Base-by-base conservation (phyloP, 1,284 basidiomycete species). In the Microbotryum silenes-acaulis region DNA sequence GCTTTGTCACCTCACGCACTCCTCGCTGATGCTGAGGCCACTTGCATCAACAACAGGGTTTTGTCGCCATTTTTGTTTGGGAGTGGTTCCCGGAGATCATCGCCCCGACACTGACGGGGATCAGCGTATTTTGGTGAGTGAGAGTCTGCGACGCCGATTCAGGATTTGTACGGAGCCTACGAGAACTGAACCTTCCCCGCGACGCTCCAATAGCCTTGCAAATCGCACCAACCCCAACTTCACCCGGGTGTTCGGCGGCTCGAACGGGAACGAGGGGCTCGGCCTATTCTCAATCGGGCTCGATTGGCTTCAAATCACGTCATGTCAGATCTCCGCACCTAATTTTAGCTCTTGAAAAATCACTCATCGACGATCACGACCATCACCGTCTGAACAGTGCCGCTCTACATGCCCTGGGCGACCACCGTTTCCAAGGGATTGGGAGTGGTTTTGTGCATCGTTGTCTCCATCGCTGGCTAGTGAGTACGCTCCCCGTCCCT, bases 231-330 rank as follows among this genome's bases (percentile, higher is more conserved):
- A 80, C 74, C 25, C 65, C 76, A 0, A 73, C 14, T 44, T 56
- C 42, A 56, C 54, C 20, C 37, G 54, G 8, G 23, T 85, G 57
- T 83, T 83, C 50, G 82, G 83, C 27, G 80, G 78, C 10, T 80
- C 80, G 1, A 80, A 79, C 4, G 79, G 78, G 62, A 82, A 81
- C 69, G 80, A 84, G 71, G 80, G 81, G 4, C 76, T 81, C 29
- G 81, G 81, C 6, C 64, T 82, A 48, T 71, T 81, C 51, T 80
- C 79, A 52, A 70, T 83, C 62, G 81, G 78, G 66, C 78, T 85
- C 51, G 83, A 85, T 71, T 85, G 83, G 82, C 69, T 83, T 84
- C 74, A 42, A 80, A 20, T 81, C 82, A 62, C 79, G 79, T 0
- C 81, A 82, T 37, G 52, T 54, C 16, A 21, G 33, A 21, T 23